Conservation (phyloP, 2,329 filamentous ascomycete species). For the Mycosphaerelloides madeirae region DNA sequence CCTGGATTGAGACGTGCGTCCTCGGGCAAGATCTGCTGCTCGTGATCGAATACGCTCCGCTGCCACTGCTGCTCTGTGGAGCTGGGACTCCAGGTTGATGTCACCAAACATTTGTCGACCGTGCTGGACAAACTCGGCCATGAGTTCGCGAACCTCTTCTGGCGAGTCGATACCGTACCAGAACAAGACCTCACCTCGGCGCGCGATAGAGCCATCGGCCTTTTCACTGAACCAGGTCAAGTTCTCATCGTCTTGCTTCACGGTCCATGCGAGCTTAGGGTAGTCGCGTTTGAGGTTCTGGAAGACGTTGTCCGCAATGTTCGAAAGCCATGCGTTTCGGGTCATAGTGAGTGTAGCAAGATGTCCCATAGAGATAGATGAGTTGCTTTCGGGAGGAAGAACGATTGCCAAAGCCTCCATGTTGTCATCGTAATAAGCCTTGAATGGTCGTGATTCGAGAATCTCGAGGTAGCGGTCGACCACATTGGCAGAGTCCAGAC, state of each 20-base stretch:
- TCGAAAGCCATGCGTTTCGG: slow-evolving; percentile 89
- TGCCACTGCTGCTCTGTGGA: slow-evolving; percentile 70
- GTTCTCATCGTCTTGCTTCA: slow-evolving; percentile 93
- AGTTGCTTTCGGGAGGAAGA: slow-evolving; percentile 63
- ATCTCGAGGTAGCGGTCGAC: slow-evolving; percentile 83
- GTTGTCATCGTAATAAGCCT: slow-evolving; percentile 87
- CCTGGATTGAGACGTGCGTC: slow-evolving; percentile 55
- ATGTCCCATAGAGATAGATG: slow-evolving; percentile 68
- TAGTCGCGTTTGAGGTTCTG: slow-evolving; percentile 90
- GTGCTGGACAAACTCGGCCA: slow-evolving; percentile 78
- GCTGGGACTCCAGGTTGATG: slow-evolving; percentile 79
- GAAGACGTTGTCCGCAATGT: slow-evolving; percentile 93
- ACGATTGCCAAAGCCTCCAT: slow-evolving; percentile 93
- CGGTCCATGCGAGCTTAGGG: slow-evolving; percentile 90
- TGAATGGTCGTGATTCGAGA: slow-evolving; percentile 73
- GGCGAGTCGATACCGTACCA: slow-evolving; percentile 87
- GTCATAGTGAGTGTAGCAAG: slow-evolving; percentile 89
- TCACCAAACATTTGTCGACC: slow-evolving; percentile 84
- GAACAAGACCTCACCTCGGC: slow-evolving; percentile 79
- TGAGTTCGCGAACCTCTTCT: slow-evolving; percentile 75
- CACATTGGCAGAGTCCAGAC: slow-evolving; percentile 73
- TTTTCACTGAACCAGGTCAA: slow-evolving; percentile 98
- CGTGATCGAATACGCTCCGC: slow-evolving; percentile 56
- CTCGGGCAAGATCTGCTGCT: slow-evolving; percentile 38
- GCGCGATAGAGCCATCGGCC: slow-evolving; percentile 83